Evolutionary conservation across 352 stramenopile genomes (phyloP).

Genomic region (Discostella stelligera): DNA sequence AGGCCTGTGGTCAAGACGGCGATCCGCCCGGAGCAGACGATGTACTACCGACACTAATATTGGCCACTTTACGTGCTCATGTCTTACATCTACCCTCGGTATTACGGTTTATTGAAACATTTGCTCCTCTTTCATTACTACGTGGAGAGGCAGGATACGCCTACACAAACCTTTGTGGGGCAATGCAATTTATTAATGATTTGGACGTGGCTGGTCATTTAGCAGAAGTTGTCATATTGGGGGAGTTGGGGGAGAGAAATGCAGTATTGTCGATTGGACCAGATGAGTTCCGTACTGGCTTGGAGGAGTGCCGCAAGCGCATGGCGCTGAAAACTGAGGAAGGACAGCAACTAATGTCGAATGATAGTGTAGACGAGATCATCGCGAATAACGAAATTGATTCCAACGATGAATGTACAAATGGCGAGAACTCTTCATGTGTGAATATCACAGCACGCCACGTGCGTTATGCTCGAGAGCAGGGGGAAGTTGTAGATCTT

Average conservation of each 20-base stretch:
- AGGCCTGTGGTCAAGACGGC: conserved; percentile 33
- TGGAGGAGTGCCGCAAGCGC: conserved; percentile 44
- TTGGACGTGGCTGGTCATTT: conserved; percentile 55
- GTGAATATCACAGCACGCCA: conserved; percentile 52
- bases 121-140: conserved; percentile 57
- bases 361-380: conserved; percentile 18
- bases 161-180: conserved; percentile 76
- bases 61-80: conserved; percentile 60
- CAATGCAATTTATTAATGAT: conserved; percentile 71
- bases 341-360: neutral
- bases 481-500: conserved; percentile 62
- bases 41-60: conserved; percentile 73
- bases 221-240: conserved; percentile 29
- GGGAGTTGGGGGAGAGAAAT: conserved; percentile 20
- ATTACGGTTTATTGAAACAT: conserved; percentile 63
- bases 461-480: conserved; percentile 53
- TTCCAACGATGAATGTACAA: conserved; percentile 2
- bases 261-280: conserved; percentile 56
- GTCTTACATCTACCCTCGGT: conserved; percentile 45
- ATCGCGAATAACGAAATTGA: neutral
- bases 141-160: conserved; percentile 77
- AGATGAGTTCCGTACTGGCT: conserved; percentile 58
- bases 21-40: conserved; percentile 69
- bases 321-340: conserved; percentile 23
- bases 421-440: conserved; percentile 5